These are phyloP conservation scores for Lentinula sp. DNA, from an alignment of 768 basidiomycete species.

Conservation along the genomic window DNA sequence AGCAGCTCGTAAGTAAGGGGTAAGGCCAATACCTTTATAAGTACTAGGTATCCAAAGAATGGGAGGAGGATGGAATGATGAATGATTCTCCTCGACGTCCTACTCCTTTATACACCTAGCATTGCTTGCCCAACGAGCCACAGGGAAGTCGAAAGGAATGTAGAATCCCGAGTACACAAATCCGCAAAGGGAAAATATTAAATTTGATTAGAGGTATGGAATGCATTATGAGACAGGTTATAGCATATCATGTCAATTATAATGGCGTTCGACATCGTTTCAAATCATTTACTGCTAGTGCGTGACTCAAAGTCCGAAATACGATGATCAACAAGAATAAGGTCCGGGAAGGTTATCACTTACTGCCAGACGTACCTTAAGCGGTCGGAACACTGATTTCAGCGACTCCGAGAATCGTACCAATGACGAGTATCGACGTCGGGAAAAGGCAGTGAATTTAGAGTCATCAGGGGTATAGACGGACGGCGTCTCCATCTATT, in stretches of 20 bases:
- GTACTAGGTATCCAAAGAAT: neutral
- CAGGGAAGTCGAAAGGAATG: neutral
- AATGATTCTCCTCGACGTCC: neutral
- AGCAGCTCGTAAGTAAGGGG: neutral
- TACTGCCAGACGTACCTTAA: neutral
- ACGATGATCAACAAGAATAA: neutral
- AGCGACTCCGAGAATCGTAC: neutral
- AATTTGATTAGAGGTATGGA: neutral
- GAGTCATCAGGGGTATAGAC: neutral
- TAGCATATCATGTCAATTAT: slow-evolving; percentile 1
- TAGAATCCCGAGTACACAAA: neutral
- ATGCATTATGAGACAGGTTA: neutral
- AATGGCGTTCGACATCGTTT: neutral
- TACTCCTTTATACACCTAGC: neutral
- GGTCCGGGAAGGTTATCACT: neutral
- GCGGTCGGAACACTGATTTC: neutral
- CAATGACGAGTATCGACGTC: neutral
- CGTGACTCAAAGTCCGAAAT: neutral
- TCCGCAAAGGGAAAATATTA: neutral
- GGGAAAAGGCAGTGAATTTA: neutral
- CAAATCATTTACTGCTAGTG: neutral
- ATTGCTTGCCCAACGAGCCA: neutral
- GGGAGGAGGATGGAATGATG: neutral
- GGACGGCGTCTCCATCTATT: neutral
- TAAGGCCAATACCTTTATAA: neutral